Evolutionary conservation across 1,139 yeast species (phyloP).

Genomic region (Yamadazyma songkhlaensis): DNA sequence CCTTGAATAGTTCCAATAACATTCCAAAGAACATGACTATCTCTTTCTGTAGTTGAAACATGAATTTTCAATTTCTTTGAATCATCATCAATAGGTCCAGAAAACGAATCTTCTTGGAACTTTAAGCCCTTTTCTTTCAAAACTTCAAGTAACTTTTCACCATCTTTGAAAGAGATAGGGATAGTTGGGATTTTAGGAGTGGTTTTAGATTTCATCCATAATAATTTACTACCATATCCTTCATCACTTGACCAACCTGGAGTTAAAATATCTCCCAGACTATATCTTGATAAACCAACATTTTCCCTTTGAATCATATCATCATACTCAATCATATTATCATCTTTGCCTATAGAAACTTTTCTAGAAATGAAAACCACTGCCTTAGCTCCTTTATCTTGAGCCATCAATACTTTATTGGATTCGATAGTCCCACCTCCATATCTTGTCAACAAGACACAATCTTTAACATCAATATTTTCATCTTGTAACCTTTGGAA

Average conservation of each 20-base stretch:
- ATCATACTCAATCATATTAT: conserved; percentile 36
- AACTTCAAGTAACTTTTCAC: conserved; percentile 44
- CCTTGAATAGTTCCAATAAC: conserved; percentile 78
- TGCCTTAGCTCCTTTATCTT: conserved; percentile 30
- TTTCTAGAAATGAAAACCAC: conserved; percentile 34
- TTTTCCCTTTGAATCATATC: conserved; percentile 60
- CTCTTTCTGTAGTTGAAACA: conserved; percentile 49
- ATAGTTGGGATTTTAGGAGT: conserved; percentile 73
- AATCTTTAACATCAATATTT: conserved; percentile 32
- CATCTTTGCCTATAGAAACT: conserved; percentile 18
- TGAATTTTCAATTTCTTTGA: conserved; percentile 27
- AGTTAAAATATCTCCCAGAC: conserved; percentile 76
- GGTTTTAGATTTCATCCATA: conserved; percentile 48
- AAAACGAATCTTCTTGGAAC: conserved; percentile 26
- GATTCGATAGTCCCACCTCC: conserved; percentile 47
- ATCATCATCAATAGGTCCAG: conserved; percentile 31
- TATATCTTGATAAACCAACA: conserved; percentile 62
- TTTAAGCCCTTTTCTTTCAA: conserved; percentile 48
- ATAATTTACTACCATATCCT: conserved; percentile 32
- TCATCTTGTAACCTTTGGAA: conserved; percentile 39
- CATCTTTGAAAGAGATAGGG: conserved; percentile 76
- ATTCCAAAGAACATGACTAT: conserved; percentile 75
- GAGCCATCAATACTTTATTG: conserved; percentile 35
- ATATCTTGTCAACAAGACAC: conserved; percentile 61
- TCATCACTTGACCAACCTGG: conserved; percentile 73